Base-by-base conservation (phyloP, 2,329 filamentous ascomycete species). In the Epichloe coenophiala region DNA sequence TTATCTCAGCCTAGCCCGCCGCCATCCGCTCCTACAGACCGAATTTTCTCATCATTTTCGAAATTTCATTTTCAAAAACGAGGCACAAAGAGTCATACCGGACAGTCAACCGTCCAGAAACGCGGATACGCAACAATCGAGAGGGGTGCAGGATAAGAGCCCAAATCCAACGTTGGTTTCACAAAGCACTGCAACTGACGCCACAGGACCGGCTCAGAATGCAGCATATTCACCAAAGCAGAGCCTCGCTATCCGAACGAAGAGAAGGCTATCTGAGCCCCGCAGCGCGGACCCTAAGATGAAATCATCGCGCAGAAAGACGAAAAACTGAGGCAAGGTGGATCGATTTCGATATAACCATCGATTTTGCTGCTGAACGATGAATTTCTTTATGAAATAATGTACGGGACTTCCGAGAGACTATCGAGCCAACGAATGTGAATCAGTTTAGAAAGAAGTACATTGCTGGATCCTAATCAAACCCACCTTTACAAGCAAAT, bases 11-110 rank as follows among this genome's bases (percentile, higher is more conserved):
- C 38, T 53, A 12, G 38, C 45, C 3, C 46, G 21, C 11, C 49
- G 46, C 37, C 47, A 48, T 21, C 52, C 45, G 5, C 45, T 51
- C 11, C 15, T 50, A 17, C 39, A 51, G 36, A 43, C 44, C 9
- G 51, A 53, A 12, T 42, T 53, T 13, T 46, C 43, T 3, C 38
- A 42, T 12, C 19, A 50, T 42, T 48, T 45, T 33, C 31, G 23
- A 17, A 15, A 41, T 4, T n/a, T n/a, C 13, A 4, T 42, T 4
- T 35, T 23, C 19, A 37, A 48, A 27, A 36, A 19, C 15, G 41
- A 50, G 40, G 38, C 36, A 36, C 37, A 12, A n/a, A 35, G 19
- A 42, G 19, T 36, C 41, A 27, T 48, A n/a, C 7, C 15, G n/a
- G 45, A 48, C 40, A 41, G 45, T 11, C 48, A 45, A 40, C 35